Conservation (phyloP, 2,329 filamentous ascomycete species). For the Penicillium sp. region DNA sequence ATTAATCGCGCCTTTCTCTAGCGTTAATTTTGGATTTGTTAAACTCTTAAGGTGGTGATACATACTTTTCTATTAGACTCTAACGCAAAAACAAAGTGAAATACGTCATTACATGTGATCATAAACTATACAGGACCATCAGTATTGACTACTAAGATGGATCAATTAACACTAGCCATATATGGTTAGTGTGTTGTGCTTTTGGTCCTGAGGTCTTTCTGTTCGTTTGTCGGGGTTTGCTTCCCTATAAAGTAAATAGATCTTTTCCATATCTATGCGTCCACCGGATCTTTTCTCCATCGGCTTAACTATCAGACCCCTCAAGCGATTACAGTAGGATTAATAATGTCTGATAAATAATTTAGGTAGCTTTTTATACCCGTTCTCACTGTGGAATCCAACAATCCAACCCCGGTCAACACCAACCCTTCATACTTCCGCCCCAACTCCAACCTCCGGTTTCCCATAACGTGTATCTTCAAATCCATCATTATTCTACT, state of each 20-base stretch:
- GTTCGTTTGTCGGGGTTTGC: not conserved
- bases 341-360: not conserved
- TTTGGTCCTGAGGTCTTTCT: not conserved
- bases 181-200: not conserved
- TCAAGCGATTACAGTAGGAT: not conserved
- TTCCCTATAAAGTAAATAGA: not conserved
- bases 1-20: too few species aligned
- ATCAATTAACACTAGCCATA: not conserved
- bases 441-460: not conserved
- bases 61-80: too few species aligned
- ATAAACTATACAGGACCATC: too few species aligned
- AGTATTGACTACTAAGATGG: too few species aligned
- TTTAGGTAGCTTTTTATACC: not conserved
- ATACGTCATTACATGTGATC: too few species aligned
- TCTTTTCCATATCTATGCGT: not conserved
- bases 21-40: too few species aligned
- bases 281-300: not conserved
- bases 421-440: not conserved
- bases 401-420: not conserved
- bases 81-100: too few species aligned
- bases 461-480: rapidly evolving
- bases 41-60: too few species aligned
- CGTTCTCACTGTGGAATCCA: not conserved
- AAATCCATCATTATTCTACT: rapidly evolving
- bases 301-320: not conserved